Evolutionary conservation across 768 basidiomycete genomes (phyloP), one percentile per base, ranked within the genome.

Genomic region (Agaricus bisporus): DNA sequence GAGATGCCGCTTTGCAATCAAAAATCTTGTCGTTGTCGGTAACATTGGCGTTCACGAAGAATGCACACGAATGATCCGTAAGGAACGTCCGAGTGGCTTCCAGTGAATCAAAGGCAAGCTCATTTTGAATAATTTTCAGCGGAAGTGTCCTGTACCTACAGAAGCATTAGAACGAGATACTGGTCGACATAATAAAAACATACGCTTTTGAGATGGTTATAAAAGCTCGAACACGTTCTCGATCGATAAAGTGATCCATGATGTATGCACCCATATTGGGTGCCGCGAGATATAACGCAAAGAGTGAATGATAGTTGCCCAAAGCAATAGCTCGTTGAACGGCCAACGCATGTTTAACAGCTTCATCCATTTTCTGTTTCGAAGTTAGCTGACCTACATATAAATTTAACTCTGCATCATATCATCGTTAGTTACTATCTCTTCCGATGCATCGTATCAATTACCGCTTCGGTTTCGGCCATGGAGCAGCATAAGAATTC

Each of bases 261-360:
- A 99, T 93, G 69, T 98, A 98, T 50, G 83, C 94, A 37, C 93
- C 92, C 97, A 98, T 98, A 65, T 95, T 94, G 25, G 94, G 93
- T 41, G 92, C 91, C 50, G 76, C 75, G 62, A 80, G 62, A 70
- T 91, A 98, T 54, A 93, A 72, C 51, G 83, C 81, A 73, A 98
- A 98, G 60, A 99, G 78, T 39, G 83, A 79, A 69, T 93, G 91
- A 70, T 98, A 99, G 67, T 98, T 99, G 64, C 89, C 90, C 71
- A 90, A 90, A 43, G 94, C 82, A 55, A 94, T 70, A 17, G 94
- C 90, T 49, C 88, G 85, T 66, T 94, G 93, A 54, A 98, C 94
- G 49, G 76, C 76, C 55, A 98, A 78, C 48, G 97, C 94, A 69
- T 99, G 97, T 58, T 81, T 78, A 48, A 98, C 92, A 38, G 86